These are phyloP conservation scores for Triticum turgidum DNA, from an alignment of 176 grass and related monocot species.

Conservation along the genomic window DNA sequence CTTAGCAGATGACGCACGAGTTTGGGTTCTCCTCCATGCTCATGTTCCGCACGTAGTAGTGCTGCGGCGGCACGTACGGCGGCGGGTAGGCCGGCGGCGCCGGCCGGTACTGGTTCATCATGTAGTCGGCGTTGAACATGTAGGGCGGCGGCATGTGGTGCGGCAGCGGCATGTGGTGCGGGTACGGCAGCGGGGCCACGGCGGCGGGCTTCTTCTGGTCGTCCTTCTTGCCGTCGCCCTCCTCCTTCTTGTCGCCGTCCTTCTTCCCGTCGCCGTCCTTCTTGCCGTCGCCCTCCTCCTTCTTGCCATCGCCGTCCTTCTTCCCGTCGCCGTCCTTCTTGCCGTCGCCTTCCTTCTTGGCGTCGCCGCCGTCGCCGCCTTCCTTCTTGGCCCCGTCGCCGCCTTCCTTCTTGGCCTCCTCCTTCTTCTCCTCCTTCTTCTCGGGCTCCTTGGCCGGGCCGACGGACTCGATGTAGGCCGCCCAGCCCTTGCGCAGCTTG, in stretches of 20 bases:
- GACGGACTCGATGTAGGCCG: constrained; percentile 51
- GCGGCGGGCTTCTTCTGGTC: constrained; percentile 14
- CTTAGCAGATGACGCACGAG: constrained; percentile 65
- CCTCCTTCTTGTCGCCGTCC: neutral
- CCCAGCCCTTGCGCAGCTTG: constrained; percentile 81
- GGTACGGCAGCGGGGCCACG: neutral
- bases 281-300: neutral
- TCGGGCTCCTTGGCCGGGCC: constrained; percentile 67
- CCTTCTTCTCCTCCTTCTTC: constrained; percentile 41
- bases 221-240: no score
- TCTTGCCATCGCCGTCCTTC: neutral
- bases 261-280: neutral
- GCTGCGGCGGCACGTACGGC: constrained; percentile 28
- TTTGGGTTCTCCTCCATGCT: constrained; percentile 91
- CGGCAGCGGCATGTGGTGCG: neutral
- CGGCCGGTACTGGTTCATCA: constrained; percentile 57
- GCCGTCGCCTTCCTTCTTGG: neutral
- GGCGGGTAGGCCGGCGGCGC: constrained; percentile 8
- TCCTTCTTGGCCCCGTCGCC: constrained; percentile 6
- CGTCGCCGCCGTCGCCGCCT: neutral
- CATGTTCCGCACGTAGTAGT: constrained; percentile 58
- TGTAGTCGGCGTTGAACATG: constrained; percentile 38
- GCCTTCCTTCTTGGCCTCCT: constrained; percentile 22
- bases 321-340: neutral
- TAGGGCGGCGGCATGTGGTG: constrained; percentile 30